A percentile compares a stretch with the other conserved stretches of the same genome.
phyloP scores from a whole-genome alignment of 805 yeast genomes.

The Candida khao-thaluensis region DNA sequence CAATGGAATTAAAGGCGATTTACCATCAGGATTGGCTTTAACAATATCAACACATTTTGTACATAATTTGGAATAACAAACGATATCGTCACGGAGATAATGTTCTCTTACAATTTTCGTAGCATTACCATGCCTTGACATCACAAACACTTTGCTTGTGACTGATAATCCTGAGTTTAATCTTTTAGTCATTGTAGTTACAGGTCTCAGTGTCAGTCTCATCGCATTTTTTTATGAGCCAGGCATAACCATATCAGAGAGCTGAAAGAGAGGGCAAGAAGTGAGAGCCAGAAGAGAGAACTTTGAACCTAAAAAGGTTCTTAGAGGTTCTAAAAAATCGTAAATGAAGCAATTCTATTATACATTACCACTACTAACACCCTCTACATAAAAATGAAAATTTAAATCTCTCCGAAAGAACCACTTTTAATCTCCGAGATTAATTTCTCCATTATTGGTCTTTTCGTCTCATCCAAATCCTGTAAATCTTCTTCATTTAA shows the following conservation, averaged over 20 bases:
- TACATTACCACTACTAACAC: too few relatives aligned
- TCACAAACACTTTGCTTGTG: conserved; percentile 85
- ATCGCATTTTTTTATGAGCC: not conserved
- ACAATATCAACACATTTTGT: conserved; percentile 53
- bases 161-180: conserved; percentile 51
- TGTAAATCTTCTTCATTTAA: conserved; percentile 31
- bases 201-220: not conserved
- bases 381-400: too few relatives aligned
- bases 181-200: conserved; percentile 23
- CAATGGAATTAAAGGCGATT: conserved; percentile 63
- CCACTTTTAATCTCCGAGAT: conserved; percentile 26
- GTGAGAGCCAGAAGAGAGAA: not conserved
- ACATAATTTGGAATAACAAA: conserved; percentile 81
- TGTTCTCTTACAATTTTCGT: conserved; percentile 92
- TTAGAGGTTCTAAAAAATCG: too few relatives aligned
- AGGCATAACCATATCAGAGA: too few relatives aligned
- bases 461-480: conserved; percentile 25
- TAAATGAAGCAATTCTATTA: too few relatives aligned
- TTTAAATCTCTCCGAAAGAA: conserved; percentile 22
- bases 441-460: conserved; percentile 20
- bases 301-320: too few relatives aligned
- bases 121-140: conserved; percentile 88
- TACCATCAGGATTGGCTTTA: conserved; percentile 65
- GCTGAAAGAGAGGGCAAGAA: too few relatives aligned
- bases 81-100: conserved; percentile 87